Evolutionary conservation across 768 basidiomycete genomes (phyloP), one percentile per base, ranked within the genome.

Genomic region (Suillus subalutaceus): DNA sequence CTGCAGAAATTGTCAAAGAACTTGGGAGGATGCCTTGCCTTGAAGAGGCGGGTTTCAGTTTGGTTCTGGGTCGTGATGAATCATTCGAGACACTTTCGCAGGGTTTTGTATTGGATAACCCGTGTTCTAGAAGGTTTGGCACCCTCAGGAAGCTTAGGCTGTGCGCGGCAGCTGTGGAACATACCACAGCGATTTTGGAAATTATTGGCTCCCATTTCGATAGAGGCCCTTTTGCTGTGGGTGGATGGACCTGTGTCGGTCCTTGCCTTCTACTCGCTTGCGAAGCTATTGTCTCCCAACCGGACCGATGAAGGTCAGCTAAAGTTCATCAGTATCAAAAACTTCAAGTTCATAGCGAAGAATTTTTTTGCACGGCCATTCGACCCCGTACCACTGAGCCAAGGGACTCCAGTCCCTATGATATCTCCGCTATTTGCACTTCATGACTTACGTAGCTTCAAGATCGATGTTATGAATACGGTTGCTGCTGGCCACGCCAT

Each of bases 11-110:
- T 26, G 50, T 52, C 50, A 52, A 26, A 52, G 50, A 52, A 30
- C 26, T 52, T 52, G 50, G 50, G 50, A 52, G 50, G 50, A 52
- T 52, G 50, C 50, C 50, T 52, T 52, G 50, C 15, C 50, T 52
- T 30, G 23, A 30, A 52, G 50, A 30, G 15, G 50, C 15, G 13
- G 50, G 23, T 52, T 52, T 52, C 26, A 3, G 15, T 52, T 26
- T 52, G 15, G 23, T 15, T 30, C 15, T 52, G 23, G 50, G 23
- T 26, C 23, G 3, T 26, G 50, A 52, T 13, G 23, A 52, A 15
- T 6, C 23, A 26, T 52, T 26, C 1, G 26, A 52, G 15, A 52
- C 15, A 52, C 26, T 26, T 52, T 52, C 3, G 15, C 50, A 30
- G 50, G 23, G 13, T 52, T 52, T 52, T 52, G 26, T 23, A 30